Base-by-base conservation (phyloP, 164 flowering plant species). In the Warburgia ugandensis region DNA sequence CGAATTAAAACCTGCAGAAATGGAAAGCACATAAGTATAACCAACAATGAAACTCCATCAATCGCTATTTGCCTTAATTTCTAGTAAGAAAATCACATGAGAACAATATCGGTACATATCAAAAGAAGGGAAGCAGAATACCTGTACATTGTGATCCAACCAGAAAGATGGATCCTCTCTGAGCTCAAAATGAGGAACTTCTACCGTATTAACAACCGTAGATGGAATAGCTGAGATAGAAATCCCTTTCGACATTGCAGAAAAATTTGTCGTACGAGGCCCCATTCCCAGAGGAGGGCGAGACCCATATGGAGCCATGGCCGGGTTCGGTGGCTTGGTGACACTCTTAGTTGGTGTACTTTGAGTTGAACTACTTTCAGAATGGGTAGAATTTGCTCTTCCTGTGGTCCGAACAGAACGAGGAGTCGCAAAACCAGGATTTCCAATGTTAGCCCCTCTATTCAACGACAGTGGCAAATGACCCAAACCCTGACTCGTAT, bases 91-190 rank as follows among this genome's bases (percentile, higher is more conserved):
- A 16, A 13, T 16, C 19, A 39, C 2, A 0, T 6, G 2, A 13
- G 6, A 39, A 39, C n/a, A n/a, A n/a, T n/a, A n/a, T n/a, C n/a
- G n/a, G n/a, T n/a, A n/a, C 5, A 40, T 28, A 9, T 25, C 17
- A 16, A 41, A 13, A 9, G 39, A 19, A 30, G 13, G 37, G 28
- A 19, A 29, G 32, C 4, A 47, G 28, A 35, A 52, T 62, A 81
- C 99, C 81, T 94, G 99, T 57, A 94, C 99, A 77, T 86, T 94
- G 65, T 86, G 96, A 59, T 94, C 95, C 86, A 83, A 79, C 99
- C 99, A 94, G 45, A 89, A 94, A 1, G 99, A 86, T 29, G 92
- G 80, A 68, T 86, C 90, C 60, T 89, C 99, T 59, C 74, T 84
- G 33, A 89, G 87, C 50, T 89, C 94, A 47, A 84, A 89, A 67